Base-by-base conservation (phyloP, 768 basidiomycete species). In the Suillus alpinus region DNA sequence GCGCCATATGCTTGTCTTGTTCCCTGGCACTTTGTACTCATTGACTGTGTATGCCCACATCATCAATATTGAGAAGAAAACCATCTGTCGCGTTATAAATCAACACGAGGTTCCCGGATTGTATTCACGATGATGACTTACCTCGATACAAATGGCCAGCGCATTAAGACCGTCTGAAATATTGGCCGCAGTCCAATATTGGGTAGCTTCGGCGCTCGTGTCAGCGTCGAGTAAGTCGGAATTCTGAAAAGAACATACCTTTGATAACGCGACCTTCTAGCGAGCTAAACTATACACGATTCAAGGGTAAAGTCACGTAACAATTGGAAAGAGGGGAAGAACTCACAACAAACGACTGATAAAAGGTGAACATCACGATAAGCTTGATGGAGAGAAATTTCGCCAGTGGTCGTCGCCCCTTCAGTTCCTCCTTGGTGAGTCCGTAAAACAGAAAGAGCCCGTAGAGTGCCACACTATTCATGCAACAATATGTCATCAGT, bases 361-460 rank as follows among this genome's bases (percentile, higher is more conserved):
- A 96, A 73, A 92, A 95, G 0, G 92, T 94, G 71, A 90, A 86
- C 84, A 94, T 86, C 47, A 94, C 89, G 52, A 93, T 89, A 34
- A 91, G 75, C 73, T 95, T 95, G 78, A 96, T 94, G 3, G 85
- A 77, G 62, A 95, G 69, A 72, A 96, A 96, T 77, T 95, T 95
- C 29, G 88, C 84, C 32, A 95, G 76, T 31, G 94, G 95, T 31
- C 88, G 81, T 18, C 85, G 81, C 37, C 88, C 91, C 58, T 68
- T 76, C n/a, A 96, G 82, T 65, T 95, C 94, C 18, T 90, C 86
- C 61, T 86, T 83, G 53, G 86, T 92, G 47, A 96, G 78, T 23
- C 83, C 87, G 69, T 95, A 95, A 73, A 95, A 94, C 14, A 94
- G 65, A 13, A 95, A 68, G 7, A 97, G 77, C 8, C 93, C 95